Conservation (phyloP, 1,284 basidiomycete species). For the Xerocomus amazonicus region DNA sequence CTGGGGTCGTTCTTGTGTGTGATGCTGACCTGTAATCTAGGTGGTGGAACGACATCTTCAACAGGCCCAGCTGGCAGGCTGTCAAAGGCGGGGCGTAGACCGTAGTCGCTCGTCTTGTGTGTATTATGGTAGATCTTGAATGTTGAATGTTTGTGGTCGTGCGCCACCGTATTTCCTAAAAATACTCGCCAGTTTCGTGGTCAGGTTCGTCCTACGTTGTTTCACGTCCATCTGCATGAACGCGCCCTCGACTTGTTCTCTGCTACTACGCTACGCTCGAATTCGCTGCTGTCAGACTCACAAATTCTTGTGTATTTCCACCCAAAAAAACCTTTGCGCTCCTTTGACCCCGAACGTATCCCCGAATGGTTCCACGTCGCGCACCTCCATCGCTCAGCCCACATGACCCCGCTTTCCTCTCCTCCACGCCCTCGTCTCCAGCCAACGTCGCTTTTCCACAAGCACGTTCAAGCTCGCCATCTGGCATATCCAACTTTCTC, state of each 20-base stretch:
- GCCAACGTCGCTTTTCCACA: constrained; percentile 28
- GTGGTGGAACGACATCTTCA: constrained; percentile 31
- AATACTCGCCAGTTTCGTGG: not conserved
- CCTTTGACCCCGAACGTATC: constrained; percentile 4
- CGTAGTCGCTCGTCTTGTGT: not conserved
- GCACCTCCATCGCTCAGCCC: constrained; percentile 26
- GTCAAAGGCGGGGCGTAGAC: constrained; percentile 20
- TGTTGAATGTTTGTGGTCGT: too few species aligned
- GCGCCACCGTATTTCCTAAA: constrained; percentile 4
- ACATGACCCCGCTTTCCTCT: constrained; percentile 19
- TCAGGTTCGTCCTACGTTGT: not conserved
- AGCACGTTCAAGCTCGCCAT: constrained; percentile 34
- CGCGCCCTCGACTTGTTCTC: not conserved
- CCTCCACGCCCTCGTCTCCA: constrained; percentile 26
- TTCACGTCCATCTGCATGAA: constrained; percentile 21
- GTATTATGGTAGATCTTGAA: too few species aligned
- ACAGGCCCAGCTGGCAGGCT: constrained; percentile 25
- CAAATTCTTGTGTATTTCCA: constrained; percentile 1
- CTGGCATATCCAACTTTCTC: constrained; percentile 42
- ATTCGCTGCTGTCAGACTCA: not conserved
- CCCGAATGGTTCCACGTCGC: constrained; percentile 29
- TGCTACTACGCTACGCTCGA: not conserved
- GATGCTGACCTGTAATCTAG: constrained; percentile 18
- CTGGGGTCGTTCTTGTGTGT: not conserved
- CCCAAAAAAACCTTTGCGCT: constrained; percentile 13